phyloP scores from a whole-genome alignment of 1,284 basidiomycete species.

The Microbotryum scabiosae region DNA sequence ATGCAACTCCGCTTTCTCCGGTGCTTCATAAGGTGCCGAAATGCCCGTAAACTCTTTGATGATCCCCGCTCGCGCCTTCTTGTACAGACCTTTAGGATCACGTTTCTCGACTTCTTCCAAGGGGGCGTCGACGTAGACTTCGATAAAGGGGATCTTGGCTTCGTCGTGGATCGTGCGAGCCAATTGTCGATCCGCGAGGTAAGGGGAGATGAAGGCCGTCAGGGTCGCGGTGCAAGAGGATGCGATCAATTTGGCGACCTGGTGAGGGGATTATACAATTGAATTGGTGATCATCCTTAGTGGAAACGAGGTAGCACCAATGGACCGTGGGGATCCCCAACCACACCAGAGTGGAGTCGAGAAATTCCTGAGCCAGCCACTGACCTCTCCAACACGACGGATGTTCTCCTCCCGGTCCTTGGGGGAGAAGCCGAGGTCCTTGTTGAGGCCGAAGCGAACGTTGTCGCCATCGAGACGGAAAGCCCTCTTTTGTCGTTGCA shows the following conservation, averaged over 20 bases:
- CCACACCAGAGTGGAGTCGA: neutral
- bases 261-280: neutral
- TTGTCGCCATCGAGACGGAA: slow-evolving; percentile 98
- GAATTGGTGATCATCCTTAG: neutral
- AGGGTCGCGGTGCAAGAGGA: slow-evolving; percentile 76
- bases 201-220: slow-evolving; percentile 99
- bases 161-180: slow-evolving; percentile 73
- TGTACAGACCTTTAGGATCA: slow-evolving; percentile 97
- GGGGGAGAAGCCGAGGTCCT: slow-evolving; percentile 94
- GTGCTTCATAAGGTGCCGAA: slow-evolving; percentile 92
- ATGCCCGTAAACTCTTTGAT: slow-evolving; percentile 99
- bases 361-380: slow-evolving; percentile 9
- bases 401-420: slow-evolving; percentile 96
- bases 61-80: slow-evolving; percentile 89
- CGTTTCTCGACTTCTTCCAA: slow-evolving; percentile 78
- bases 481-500: slow-evolving; percentile 73
- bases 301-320: neutral
- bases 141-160: slow-evolving; percentile 70
- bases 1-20: slow-evolving; percentile 78
- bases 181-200: slow-evolving; percentile 67
- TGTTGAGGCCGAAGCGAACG: slow-evolving; percentile 93
- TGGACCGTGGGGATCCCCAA: neutral
- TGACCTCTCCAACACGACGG: slow-evolving; percentile 87
- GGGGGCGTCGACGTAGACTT: slow-evolving; percentile 91
- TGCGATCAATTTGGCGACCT: slow-evolving; percentile 92